Evolutionary conservation across 352 stramenopile species (phyloP), one percentile per base, ranked within the genome.

Genomic region (Phytophthora citrophthora): DNA sequence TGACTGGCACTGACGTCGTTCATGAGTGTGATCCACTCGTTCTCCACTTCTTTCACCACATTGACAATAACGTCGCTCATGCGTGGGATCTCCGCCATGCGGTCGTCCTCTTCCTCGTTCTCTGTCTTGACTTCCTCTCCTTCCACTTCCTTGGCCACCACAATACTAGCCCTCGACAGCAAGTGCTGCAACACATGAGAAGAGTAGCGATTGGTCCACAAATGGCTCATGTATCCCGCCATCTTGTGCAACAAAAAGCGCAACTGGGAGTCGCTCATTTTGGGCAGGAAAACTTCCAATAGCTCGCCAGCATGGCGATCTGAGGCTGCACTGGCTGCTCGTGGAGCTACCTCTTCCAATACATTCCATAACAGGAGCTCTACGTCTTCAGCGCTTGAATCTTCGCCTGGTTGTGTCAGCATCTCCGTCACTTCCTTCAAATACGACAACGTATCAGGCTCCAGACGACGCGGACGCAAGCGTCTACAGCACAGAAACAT

Each of bases 201-300:
- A 51, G 86, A 94, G 75, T 94, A 94, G 24, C 86, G 86, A 53
- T 94, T 94, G 24, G 86, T 94, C 86, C 86, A 94, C 46, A 94
- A 61, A 38, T 94, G 86, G 50, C 82, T 91, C 46, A 86, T 74
- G 61, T 94, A 94, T 43, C 83, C 83, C 26, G 75, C 61, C 82
- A 94, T 92, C 69, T 94, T 93, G 64, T 81, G 77, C 47, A 93
- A 64, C 48, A 94, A 72, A 52, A 82, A 94, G 13, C 84, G 82
- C 41, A 94, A 70, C 56, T 94, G 86, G 0, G 65, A 72, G 46
- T 86, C 74, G 46, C 60, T 89, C 80, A 93, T 92, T 46, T 86
- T 86, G 44, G 81, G 81, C 55, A 94, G 38, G 20, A 93, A 83
- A 47, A 79, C 70, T 49, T 94, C 86, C 23, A 94, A 63, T 24